phyloP scores from a whole-genome alignment of 805 yeast genomes.

The Nakazawaea ishiwadae region DNA sequence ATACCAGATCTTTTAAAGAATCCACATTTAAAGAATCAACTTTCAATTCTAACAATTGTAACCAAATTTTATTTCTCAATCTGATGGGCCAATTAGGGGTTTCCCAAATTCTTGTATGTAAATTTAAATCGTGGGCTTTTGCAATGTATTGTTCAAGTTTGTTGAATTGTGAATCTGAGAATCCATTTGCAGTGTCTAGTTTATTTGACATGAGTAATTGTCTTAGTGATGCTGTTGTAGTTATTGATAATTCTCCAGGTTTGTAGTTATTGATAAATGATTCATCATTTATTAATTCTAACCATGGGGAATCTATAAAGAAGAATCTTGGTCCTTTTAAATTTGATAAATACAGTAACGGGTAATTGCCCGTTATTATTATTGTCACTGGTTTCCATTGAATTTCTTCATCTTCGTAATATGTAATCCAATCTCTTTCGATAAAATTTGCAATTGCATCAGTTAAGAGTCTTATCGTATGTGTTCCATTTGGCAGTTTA shows the following conservation, averaged over 20 bases:
- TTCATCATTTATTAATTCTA: slow-evolving; percentile 14
- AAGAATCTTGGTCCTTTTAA: slow-evolving; percentile 27
- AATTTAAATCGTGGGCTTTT: slow-evolving; percentile 42
- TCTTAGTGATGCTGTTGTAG: slow-evolving; percentile 20
- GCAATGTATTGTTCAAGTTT: slow-evolving; percentile 20
- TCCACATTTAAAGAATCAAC: slow-evolving; percentile 61
- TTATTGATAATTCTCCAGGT: slow-evolving; percentile 18
- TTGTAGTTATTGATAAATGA: slow-evolving; percentile 15
- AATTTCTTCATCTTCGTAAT: slow-evolving; percentile 34
- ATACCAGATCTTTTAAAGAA: slow-evolving; percentile 32
- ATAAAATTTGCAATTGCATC: slow-evolving; percentile 40
- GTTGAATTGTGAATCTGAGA: slow-evolving; percentile 28
- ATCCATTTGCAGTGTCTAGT: slow-evolving; percentile 20
- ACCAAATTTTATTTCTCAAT: slow-evolving; percentile 43
- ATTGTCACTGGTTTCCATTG: slow-evolving; percentile 53
- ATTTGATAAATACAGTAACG: slow-evolving; percentile 32
- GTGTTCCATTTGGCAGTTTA: slow-evolving; percentile 34
- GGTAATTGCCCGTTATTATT: slow-evolving; percentile 62
- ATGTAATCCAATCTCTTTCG: slow-evolving; percentile 44
- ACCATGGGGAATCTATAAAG: slow-evolving; percentile 53
- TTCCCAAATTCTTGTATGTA: slow-evolving; percentile 67
- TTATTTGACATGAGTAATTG: slow-evolving; percentile 18
- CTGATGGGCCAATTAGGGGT: slow-evolving; percentile 60
- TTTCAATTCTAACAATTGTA: slow-evolving; percentile 39
- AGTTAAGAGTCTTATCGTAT: slow-evolving; percentile 40